Evolutionary conservation across 23 red algal species (phyloP), one percentile per base, ranked within the genome.

Genomic region (Gracilaria gracilis): DNA sequence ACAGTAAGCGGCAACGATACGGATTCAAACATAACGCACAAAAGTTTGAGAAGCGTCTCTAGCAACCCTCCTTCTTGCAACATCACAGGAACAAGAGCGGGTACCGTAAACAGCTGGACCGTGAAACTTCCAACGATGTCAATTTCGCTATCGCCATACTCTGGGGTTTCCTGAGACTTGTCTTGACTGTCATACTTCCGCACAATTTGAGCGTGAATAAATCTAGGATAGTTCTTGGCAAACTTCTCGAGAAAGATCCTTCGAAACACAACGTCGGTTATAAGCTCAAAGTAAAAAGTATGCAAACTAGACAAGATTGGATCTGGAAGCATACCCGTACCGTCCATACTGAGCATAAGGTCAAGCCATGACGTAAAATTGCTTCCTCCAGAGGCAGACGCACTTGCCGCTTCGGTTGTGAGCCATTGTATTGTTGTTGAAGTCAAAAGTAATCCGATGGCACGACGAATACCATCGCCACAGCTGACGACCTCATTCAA

Each of bases 51-150:
- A 0, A 98, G 54, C 4, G 88, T 84, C 16, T 98, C 84, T 33
- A 94, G 55, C 19, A 98, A 70, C 25, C 95, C 95, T 32, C 70
- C 78, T 15, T 83, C 66, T 12, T 69, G 87, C 69, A 88, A 80
- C 96, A 98, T 98, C 11, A 93, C 33, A 5, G 96, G 96, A 53
- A 98, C 86, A 28, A 98, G 87, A 28, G 92, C 96, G 36, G 96
- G 96, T 35, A 98, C 96, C 13, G 96, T 98, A 74, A 98, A 93
- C 14, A 98, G 74, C 37, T 98, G 96, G 42, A 97, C 95, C 2
- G 95, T 79, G 50, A 97, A 97, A 47, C 24, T 87, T 21, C 82
- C 75, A 11, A 90, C 67, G n/a, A 95, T 72, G 31, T 90, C 93
- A 12, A 1, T 42, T 42, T 73, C 38, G 20, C 28, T 23, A 15